Evolutionary conservation across 148 eudicot genomes (phyloP), one percentile per base, ranked within the genome.

Genomic region (Diospyros lotus): DNA sequence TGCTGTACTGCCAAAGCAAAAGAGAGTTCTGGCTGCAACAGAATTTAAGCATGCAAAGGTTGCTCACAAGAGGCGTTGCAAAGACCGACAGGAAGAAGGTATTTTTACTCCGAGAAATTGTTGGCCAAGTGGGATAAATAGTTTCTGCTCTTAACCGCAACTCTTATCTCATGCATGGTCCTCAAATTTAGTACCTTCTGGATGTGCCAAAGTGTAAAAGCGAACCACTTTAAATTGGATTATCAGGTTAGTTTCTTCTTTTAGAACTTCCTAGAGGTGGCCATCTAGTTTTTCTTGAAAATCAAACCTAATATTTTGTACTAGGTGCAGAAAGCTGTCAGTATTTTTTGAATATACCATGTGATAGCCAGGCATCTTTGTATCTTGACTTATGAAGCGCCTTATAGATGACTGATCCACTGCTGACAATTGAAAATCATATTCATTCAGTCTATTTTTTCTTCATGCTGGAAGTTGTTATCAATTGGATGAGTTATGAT

Each of bases 1-100:
- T 73, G 84, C 86, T 66, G 90, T 79, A 10, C 64, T 95, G 61
- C 99, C 96, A 8, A 95, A 91, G 87, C 99, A 95, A 78, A 95
- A 89, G 80, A 88, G 82, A 73, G 85, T 65, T 69, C 17, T 89
- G 71, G 94, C 91, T 15, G 84, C 80, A 10, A 76, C 85, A 9
- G 94, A 91, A 74, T 88, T 87, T 60, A 95, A 88, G 84, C 93
- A 87, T 61, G 94, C 96, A 59, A 91, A 80, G 84, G 86, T 95
- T 81, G 85, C 96, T 69, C 80, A 78, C 73, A 95, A 88, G 84
- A 86, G 96, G 76, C 84, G 77, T 11, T 69, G 66, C 73, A 95
- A 88, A 80, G 79, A 68, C 56, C 82, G 55, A 63, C 77, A 83
- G 40, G 83, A 76, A n/a, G 75, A 68, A 90, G 99, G 96, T 93